Conservation (phyloP, 352 stramenopile species). For the Pythium rhizo-oryzae region DNA sequence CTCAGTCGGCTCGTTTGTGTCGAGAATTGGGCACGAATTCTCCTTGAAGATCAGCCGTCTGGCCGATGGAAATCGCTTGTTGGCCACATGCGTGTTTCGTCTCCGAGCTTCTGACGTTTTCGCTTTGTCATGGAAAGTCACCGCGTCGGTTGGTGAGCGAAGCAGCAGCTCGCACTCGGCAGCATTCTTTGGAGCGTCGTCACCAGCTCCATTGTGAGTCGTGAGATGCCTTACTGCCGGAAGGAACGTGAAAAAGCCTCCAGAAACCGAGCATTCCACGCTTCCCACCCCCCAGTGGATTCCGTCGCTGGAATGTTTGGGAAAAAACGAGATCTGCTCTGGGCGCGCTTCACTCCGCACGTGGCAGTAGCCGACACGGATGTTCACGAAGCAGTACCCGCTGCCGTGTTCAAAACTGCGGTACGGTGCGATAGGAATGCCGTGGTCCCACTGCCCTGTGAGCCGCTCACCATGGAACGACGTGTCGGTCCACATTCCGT, state of each 20-base stretch:
- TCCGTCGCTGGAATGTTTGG: constrained; percentile 44
- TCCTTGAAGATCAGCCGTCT: constrained; percentile 29
- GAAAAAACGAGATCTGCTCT: constrained; percentile 48
- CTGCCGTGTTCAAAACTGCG: constrained; percentile 58
- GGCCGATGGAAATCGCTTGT: constrained; percentile 19
- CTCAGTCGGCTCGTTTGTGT: background rate
- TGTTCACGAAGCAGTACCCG: constrained; percentile 59
- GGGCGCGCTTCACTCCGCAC: constrained; percentile 33
- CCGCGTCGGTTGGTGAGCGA: constrained; percentile 48
- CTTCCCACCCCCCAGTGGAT: constrained; percentile 74
- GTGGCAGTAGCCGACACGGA: constrained; percentile 58
- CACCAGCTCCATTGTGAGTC: constrained; percentile 6
- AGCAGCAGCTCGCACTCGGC: constrained; percentile 44
- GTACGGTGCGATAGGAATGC: constrained; percentile 62
- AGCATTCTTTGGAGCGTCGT: constrained; percentile 40
- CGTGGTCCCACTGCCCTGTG: constrained; percentile 55
- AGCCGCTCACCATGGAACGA: constrained; percentile 66
- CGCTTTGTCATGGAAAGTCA: constrained; percentile 48
- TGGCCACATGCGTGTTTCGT: constrained; percentile 2
- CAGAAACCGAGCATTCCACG: constrained; percentile 78
- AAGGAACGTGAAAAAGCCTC: constrained; percentile 74
- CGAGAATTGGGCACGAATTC: constrained; percentile 27
- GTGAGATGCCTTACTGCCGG: constrained; percentile 61
- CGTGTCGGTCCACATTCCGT: constrained; percentile 65
- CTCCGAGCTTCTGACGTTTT: background rate